Conservation (phyloP, 805 yeast species). For the Nakazawaea populi region DNA sequence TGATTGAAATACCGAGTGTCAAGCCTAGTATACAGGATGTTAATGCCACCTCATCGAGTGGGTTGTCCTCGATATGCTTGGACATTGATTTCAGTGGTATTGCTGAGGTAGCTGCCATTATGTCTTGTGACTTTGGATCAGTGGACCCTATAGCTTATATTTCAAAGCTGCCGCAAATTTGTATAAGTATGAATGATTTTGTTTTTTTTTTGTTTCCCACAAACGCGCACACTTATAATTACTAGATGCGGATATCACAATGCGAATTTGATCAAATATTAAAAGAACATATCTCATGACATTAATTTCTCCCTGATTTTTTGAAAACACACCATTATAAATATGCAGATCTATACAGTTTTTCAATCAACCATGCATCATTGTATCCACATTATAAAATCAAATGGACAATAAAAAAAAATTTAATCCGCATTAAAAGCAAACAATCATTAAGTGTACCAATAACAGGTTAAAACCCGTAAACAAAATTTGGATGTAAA, state of each 20-base stretch:
- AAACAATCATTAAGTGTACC: not conserved
- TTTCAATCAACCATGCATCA: not conserved
- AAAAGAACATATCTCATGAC: not conserved
- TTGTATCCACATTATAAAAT: not conserved
- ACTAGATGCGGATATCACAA: not conserved
- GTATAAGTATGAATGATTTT: not conserved
- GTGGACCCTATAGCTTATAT: not conserved
- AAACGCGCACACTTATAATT: not conserved
- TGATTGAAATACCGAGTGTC: conserved; percentile 32
- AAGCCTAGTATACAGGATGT: conserved; percentile 41
- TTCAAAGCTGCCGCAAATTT: no score
- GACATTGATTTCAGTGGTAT: not conserved
- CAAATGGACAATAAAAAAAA: not conserved
- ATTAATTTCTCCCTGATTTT: not conserved
- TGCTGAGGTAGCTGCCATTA: not conserved
- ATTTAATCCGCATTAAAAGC: no score
- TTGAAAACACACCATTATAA: not conserved
- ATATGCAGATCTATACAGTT: not conserved
- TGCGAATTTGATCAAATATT: not conserved
- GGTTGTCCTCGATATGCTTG: conserved; percentile 26
- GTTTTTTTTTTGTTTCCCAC: not conserved
- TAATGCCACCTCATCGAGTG: conserved; percentile 34
- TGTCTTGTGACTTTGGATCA: not conserved
- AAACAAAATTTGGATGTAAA: conserved; percentile 38
- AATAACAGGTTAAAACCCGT: conserved; percentile 15